A percentile compares a stretch with the other conserved stretches of the same genome.
These are phyloP conservation scores for Trypanosoma melophagium DNA, from an alignment of 208 protist genomes.

Conservation along the genomic window DNA sequence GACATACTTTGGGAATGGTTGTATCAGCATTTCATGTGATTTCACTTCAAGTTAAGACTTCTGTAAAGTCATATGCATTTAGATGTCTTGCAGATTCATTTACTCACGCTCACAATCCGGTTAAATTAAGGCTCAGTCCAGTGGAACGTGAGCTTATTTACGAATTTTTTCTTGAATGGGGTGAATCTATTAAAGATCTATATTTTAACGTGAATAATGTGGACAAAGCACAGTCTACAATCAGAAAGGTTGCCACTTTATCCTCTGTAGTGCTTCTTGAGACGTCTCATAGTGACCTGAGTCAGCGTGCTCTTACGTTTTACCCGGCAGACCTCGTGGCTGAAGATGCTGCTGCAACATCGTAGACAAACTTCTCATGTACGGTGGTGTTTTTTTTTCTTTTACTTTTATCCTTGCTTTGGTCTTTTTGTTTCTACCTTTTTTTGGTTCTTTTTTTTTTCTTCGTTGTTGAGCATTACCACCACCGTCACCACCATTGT, in stretches of 20 bases:
- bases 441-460: neutral
- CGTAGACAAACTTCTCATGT: neutral
- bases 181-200: conserved; percentile 51
- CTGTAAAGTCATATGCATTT: conserved; percentile 57
- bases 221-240: conserved; percentile 45
- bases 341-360: conserved; percentile 2
- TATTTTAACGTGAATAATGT: conserved; percentile 75
- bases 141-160: conserved; percentile 71
- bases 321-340: conserved; percentile 5
- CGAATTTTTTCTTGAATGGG: conserved; percentile 75
- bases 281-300: conserved; percentile 9
- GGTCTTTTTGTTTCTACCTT: neutral
- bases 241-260: conserved; percentile 62
- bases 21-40: conserved; percentile 70
- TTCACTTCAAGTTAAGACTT: conserved; percentile 33
- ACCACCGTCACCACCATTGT: too few relatives aligned
- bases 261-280: conserved; percentile 56
- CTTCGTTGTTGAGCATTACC: too few relatives aligned
- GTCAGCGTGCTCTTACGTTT: conserved; percentile 16
- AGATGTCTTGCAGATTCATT: conserved; percentile 64
- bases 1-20: conserved; percentile 81
- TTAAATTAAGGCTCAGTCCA: conserved; percentile 67
- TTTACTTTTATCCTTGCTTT: conserved; percentile 1
- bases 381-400: neutral
- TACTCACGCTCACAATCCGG: conserved; percentile 74